Conservation (phyloP, 2,329 filamentous ascomycete genomes). For the Neospermospora avenae region DNA sequence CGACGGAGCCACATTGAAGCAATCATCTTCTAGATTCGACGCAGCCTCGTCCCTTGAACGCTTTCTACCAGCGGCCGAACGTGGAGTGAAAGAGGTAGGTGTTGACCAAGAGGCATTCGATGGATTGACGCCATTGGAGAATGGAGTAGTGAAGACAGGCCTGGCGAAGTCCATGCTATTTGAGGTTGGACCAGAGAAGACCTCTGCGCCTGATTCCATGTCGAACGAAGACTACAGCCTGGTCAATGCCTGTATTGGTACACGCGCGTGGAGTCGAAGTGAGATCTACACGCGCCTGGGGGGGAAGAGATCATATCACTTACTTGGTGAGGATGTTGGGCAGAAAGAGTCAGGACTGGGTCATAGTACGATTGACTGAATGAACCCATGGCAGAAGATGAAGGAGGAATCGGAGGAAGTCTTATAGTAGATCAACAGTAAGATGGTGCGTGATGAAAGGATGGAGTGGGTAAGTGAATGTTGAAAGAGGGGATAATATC, state of each 20-base stretch:
- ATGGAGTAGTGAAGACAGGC: constrained; percentile 28
- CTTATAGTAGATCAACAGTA: neutral
- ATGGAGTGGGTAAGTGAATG: constrained; percentile 2
- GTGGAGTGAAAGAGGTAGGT: constrained; percentile 20
- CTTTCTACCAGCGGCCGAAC: constrained; percentile 61
- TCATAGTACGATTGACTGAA: constrained; percentile 29
- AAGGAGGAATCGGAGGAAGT: constrained; percentile 3
- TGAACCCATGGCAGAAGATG: constrained; percentile 26
- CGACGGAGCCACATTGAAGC: constrained; percentile 36
- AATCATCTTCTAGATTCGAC: constrained; percentile 60
- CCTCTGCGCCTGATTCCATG: constrained; percentile 23
- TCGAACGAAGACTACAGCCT: constrained; percentile 25
- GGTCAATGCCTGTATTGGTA: constrained; percentile 9
- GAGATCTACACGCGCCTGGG: neutral
- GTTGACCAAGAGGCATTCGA: constrained; percentile 28
- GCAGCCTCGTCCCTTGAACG: constrained; percentile 72
- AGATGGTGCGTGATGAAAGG: constrained; percentile 12
- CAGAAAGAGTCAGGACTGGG: constrained; percentile 30
- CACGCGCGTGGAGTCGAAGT: neutral
- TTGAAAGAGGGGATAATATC: neutral
- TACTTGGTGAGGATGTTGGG: constrained; percentile 29
- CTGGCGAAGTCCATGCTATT: constrained; percentile 11
- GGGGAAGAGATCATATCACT: neutral
- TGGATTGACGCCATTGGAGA: constrained; percentile 20
- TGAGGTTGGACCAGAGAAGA: constrained; percentile 28